Conservation (phyloP, 164 flowering plant species). For the Buxus sempervirens region DNA sequence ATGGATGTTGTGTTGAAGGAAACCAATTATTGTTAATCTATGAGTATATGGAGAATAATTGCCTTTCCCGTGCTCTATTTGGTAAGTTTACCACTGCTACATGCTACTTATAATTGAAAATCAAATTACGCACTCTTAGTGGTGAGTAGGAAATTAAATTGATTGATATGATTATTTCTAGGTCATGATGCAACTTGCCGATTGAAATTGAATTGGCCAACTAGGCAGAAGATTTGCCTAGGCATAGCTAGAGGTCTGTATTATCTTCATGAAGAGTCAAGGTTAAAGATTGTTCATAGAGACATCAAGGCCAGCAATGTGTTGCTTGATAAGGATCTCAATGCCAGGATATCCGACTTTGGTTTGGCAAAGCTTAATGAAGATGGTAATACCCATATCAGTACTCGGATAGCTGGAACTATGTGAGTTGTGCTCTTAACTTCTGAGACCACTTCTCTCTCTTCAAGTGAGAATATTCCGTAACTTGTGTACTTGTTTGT, state of each 20-base stretch:
- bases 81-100: slow-evolving; percentile 28
- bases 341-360: slow-evolving; percentile 71
- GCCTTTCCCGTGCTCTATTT: slow-evolving; percentile 63
- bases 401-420: slow-evolving; percentile 67
- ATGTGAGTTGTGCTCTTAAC: slow-evolving; percentile 33
- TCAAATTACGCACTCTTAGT: neutral
- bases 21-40: slow-evolving; percentile 59
- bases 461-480: too few species aligned
- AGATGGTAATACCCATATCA: slow-evolving; percentile 56
- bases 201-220: slow-evolving; percentile 55
- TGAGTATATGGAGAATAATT: slow-evolving; percentile 82
- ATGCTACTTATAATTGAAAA: neutral
- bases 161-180: slow-evolving; percentile 12
- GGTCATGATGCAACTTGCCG: slow-evolving; percentile 27
- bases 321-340: slow-evolving; percentile 59
- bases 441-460: too few species aligned
- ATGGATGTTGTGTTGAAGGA: slow-evolving; percentile 76
- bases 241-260: slow-evolving; percentile 66
- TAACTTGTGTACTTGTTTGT: too few species aligned
- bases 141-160: neutral
- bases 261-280: slow-evolving; percentile 70
- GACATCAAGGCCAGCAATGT: slow-evolving; percentile 72
- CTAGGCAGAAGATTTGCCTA: slow-evolving; percentile 54
- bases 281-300: slow-evolving; percentile 63
- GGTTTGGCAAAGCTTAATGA: slow-evolving; percentile 69